phyloP scores from a whole-genome alignment of 306 rosid genomes.

The Rosa chinensis region DNA sequence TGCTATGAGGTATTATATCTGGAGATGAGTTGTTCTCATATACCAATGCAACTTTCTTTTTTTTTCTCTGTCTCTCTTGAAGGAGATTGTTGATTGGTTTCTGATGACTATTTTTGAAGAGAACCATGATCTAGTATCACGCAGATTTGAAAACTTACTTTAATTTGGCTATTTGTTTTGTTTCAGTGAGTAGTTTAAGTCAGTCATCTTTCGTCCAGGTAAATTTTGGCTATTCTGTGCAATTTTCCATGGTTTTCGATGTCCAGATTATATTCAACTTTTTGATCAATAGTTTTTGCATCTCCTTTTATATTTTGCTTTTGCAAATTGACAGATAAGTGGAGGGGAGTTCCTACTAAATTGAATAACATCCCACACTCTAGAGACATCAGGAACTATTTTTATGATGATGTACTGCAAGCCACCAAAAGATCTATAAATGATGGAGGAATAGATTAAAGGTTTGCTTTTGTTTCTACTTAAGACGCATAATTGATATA shows the following conservation, averaged over 20 bases:
- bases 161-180: background rate
- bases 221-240: constrained; percentile 25
- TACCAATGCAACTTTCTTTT: background rate
- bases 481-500: background rate
- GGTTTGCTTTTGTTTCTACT: constrained; percentile 37
- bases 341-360: constrained; percentile 97
- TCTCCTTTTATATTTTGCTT: constrained; percentile 40
- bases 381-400: constrained; percentile 82
- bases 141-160: background rate
- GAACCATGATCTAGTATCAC: background rate
- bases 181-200: constrained; percentile 45
- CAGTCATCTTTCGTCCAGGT: constrained; percentile 49
- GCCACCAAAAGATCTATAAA: constrained; percentile 72
- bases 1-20: constrained; percentile 15
- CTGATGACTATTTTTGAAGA: background rate
- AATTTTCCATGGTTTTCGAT: constrained; percentile 8
- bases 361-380: constrained; percentile 94
- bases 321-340: constrained; percentile 61
- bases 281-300: constrained; percentile 15
- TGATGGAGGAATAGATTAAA: constrained; percentile 71
- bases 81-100: background rate
- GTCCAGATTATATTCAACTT: background rate
- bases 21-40: background rate
- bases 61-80: background rate
- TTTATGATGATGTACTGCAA: constrained; percentile 76